phyloP scores from a whole-genome alignment of 73 alveolate species.

The Stentor coeruleus region DNA sequence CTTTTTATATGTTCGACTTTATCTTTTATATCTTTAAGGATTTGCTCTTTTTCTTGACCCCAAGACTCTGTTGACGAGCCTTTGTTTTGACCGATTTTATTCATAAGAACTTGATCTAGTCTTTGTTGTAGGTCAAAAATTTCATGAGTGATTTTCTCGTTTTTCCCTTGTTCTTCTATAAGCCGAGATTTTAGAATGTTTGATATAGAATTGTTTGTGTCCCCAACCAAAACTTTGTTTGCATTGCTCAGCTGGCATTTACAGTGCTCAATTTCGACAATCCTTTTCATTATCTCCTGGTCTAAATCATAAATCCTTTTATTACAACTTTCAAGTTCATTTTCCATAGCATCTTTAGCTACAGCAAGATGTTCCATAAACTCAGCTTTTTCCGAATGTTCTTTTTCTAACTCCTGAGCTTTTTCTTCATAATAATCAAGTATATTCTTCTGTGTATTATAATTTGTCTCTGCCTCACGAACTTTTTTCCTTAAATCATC shows the following conservation, averaged over 20 bases:
- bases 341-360: not conserved
- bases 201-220: not conserved
- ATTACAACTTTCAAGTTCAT: slow-evolving; percentile 1
- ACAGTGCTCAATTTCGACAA: not conserved
- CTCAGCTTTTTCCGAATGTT: not conserved
- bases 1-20: not conserved
- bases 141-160: not conserved
- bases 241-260: not conserved
- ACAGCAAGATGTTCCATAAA: not conserved
- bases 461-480: not conserved
- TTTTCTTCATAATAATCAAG: not conserved
- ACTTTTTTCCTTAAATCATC: not conserved
- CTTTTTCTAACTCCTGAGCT: not conserved
- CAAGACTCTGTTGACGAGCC: not conserved
- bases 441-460: not conserved
- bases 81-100: not conserved
- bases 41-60: not conserved
- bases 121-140: not conserved
- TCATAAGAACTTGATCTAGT: not conserved
- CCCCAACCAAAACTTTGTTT: not conserved
- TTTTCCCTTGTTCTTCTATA: not conserved
- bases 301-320: not conserved
- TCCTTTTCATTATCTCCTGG: not conserved
- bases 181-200: not conserved
- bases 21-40: not conserved